A percentile compares a stretch with the other conserved stretches of the same genome.
Conservation (phyloP, 2,329 filamentous ascomycete genomes). For the Hymenoscyphus salicellus region DNA sequence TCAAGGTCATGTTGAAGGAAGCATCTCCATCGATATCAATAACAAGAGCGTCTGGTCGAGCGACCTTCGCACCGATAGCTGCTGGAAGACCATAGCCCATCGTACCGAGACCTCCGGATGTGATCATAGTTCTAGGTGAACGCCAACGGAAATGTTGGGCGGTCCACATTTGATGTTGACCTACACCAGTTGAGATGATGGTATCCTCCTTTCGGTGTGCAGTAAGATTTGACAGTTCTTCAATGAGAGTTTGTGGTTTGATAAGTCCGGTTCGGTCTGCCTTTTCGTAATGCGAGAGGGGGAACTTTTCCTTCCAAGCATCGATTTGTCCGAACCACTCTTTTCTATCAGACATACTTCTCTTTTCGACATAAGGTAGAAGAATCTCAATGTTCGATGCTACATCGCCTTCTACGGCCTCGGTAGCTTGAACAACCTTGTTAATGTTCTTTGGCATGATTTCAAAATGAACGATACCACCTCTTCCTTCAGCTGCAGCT, state of each 20-base stretch:
- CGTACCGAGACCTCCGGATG: constrained; percentile 88
- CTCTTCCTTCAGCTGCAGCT: constrained; percentile 78
- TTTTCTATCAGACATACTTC: constrained; percentile 62
- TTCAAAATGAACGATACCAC: constrained; percentile 96
- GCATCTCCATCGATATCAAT: constrained; percentile 97
- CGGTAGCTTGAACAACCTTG: constrained; percentile 95
- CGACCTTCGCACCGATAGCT: constrained; percentile 93
- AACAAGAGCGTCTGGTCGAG: constrained; percentile 58
- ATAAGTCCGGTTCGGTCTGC: constrained; percentile 74
- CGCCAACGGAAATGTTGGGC: constrained; percentile 97
- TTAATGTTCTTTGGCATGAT: constrained; percentile 99
- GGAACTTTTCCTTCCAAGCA: constrained; percentile 89
- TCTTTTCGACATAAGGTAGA: constrained; percentile 66
- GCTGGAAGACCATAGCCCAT: constrained; percentile 96
- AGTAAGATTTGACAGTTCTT: constrained; percentile 83
- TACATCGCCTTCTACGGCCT: constrained; percentile 92
- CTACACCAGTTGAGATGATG: constrained; percentile 89
- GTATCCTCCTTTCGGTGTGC: constrained; percentile 76
- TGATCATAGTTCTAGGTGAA: constrained; percentile 88
- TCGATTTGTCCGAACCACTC: constrained; percentile 90
- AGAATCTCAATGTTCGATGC: constrained; percentile 73
- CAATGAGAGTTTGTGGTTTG: constrained; percentile 91
- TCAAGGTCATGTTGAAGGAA: constrained; percentile 98
- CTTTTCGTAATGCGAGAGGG: constrained; percentile 76
- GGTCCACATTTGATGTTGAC: constrained; percentile 98